Evolutionary conservation across 108 stramenopile species (phyloP).

Genomic region (Fragilariopsis cylindrus): DNA sequence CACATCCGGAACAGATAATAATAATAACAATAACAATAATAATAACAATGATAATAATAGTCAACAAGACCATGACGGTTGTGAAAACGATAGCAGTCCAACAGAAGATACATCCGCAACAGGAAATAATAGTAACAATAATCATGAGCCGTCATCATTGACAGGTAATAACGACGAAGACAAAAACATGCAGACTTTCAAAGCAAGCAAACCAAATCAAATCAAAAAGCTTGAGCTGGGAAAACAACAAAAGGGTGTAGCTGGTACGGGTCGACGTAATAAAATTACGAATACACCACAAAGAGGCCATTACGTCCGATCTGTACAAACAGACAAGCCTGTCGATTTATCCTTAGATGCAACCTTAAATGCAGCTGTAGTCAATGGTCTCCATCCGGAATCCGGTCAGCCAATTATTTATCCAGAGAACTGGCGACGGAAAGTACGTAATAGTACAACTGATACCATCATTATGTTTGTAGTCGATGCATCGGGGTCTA

Average conservation of each 20-base stretch:
- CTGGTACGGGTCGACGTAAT: constrained; percentile 21
- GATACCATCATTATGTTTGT: constrained; percentile 88
- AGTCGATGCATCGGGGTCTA: constrained; percentile 86
- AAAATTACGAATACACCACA: neutral
- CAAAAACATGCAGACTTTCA: constrained; percentile 19
- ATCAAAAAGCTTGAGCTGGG: constrained; percentile 15
- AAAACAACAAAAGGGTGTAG: neutral
- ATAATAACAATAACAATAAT: neutral
- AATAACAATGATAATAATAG: neutral
- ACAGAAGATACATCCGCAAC: neutral
- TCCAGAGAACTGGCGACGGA: constrained; percentile 24
- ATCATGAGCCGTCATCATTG: neutral
- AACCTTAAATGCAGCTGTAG: constrained; percentile 15
- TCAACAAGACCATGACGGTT: neutral
- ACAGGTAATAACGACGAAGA: neutral
- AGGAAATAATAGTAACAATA: neutral
- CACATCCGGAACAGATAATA: neutral
- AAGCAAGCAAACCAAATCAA: constrained; percentile 28
- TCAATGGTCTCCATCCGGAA: constrained; percentile 12
- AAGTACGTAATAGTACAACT: constrained; percentile 23
- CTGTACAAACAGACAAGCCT: constrained; percentile 20
- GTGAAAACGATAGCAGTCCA: neutral
- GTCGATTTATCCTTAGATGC: constrained; percentile 22
- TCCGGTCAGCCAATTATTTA: constrained; percentile 7
- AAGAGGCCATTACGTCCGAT: constrained; percentile 17